phyloP scores from a whole-genome alignment of 352 stramenopile species.

The Phytophthora litchii region DNA sequence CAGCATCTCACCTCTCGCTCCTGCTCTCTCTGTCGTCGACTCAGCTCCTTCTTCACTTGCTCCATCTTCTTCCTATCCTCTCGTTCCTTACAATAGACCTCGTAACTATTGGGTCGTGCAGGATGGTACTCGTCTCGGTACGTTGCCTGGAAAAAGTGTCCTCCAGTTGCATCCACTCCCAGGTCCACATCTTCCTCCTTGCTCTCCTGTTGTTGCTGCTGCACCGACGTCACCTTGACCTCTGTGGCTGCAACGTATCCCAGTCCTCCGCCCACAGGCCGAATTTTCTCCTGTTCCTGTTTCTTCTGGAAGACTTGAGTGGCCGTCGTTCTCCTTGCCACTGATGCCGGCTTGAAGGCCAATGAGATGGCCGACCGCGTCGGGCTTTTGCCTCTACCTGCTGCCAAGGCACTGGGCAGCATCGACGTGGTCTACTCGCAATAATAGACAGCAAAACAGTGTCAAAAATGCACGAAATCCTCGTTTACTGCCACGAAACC shows the following conservation, averaged over 20 bases:
- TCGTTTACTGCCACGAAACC: constrained; percentile 13
- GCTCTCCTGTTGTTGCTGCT: constrained; percentile 13
- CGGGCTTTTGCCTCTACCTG: constrained; percentile 47
- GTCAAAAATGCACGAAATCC: constrained; percentile 2
- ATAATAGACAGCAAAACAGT: constrained; percentile 10
- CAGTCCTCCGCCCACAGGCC: constrained; percentile 21
- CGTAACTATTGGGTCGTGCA: constrained; percentile 88
- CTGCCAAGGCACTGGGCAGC: constrained; percentile 53
- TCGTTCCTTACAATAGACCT: constrained; percentile 85
- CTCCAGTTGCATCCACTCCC: constrained; percentile 11
- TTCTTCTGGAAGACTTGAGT: constrained; percentile 29
- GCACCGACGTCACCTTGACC: constrained; percentile 37
- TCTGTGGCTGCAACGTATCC: constrained; percentile 53
- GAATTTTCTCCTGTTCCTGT: constrained; percentile 15
- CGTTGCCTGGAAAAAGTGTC: constrained; percentile 72
- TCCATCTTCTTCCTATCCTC: constrained; percentile 77
- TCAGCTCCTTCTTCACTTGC: constrained; percentile 82
- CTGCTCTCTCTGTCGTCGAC: constrained; percentile 74
- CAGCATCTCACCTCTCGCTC: constrained; percentile 57
- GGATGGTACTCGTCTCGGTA: constrained; percentile 91
- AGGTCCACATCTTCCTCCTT: constrained; percentile 23
- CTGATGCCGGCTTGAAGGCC: constrained; percentile 62
- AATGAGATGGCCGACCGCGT: constrained; percentile 42
- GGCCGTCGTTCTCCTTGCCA: constrained; percentile 40
- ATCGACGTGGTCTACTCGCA: constrained; percentile 47